Evolutionary conservation across 805 yeast genomes (phyloP).

Genomic region (Cyberlindnera suaveolens): DNA sequence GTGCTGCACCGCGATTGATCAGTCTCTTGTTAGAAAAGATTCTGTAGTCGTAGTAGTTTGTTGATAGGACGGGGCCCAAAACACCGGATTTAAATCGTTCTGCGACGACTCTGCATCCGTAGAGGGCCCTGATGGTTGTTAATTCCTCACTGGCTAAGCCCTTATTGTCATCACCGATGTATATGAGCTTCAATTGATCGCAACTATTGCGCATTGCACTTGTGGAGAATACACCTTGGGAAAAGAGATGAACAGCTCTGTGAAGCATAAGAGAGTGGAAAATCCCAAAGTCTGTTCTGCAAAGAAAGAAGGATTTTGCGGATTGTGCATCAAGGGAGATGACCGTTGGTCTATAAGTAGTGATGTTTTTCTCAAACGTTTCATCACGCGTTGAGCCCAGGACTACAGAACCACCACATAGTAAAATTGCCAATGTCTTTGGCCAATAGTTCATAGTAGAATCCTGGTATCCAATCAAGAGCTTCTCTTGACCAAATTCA

Average conservation of each 20-base stretch:
- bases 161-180: constrained; percentile 6
- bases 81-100: constrained; percentile 42
- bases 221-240: constrained; percentile 13
- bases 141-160: constrained; percentile 22
- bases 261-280: constrained; percentile 13
- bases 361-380: constrained; percentile 3
- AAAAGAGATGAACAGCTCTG: constrained; percentile 19
- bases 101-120: constrained; percentile 44
- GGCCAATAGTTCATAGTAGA: constrained; percentile 38
- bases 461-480: constrained; percentile 25
- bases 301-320: constrained; percentile 7
- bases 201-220: constrained; percentile 28
- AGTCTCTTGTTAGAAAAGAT: constrained; percentile 31
- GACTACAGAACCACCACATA: constrained; percentile 29
- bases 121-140: constrained; percentile 37
- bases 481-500: constrained; percentile 28
- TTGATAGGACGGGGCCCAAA: constrained; percentile 52
- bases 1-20: constrained; percentile 48
- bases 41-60: constrained; percentile 60
- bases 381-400: constrained; percentile 15
- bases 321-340: constrained; percentile 2
- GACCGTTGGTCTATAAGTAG: constrained; percentile 10
- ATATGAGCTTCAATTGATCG: constrained; percentile 24
- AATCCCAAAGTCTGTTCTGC: background rate
- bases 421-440: constrained; percentile 26